Evolutionary conservation across 148 eudicot genomes (phyloP).

Genomic region (Rheum nobile): DNA sequence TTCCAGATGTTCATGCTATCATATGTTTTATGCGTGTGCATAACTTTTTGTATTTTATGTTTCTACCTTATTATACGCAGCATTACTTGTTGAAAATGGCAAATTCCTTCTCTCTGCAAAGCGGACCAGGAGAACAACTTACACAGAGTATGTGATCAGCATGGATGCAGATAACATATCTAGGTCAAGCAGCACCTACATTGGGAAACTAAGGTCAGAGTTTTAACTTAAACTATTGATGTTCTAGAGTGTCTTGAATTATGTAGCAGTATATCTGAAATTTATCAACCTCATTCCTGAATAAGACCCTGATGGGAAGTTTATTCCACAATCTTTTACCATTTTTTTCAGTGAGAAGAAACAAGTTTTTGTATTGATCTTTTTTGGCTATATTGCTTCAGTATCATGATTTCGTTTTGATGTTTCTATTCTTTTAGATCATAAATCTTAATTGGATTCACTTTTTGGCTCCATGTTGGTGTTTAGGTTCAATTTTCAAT

Average conservation of each 20-base stretch:
- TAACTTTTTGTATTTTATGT: background rate
- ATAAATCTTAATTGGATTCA: background rate
- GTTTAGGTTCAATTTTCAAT: background rate
- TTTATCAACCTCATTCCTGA: background rate
- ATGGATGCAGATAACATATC: conserved; percentile 88
- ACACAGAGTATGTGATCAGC: conserved; percentile 81
- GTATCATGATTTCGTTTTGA: background rate
- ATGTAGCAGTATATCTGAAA: background rate
- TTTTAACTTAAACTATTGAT: background rate
- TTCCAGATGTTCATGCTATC: background rate
- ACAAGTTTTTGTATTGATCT: background rate
- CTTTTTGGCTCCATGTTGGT: background rate
- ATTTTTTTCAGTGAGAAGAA: background rate
- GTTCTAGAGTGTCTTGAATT: background rate
- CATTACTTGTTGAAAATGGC: conserved; percentile 80
- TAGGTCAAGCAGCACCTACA: conserved; percentile 71
- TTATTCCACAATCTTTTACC: background rate
- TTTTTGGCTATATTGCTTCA: background rate
- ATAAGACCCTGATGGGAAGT: background rate
- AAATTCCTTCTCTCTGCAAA: conserved; percentile 93
- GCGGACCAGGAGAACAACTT: conserved; percentile 69
- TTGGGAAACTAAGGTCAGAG: conserved; percentile 69
- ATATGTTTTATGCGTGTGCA: background rate
- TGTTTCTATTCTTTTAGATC: background rate
- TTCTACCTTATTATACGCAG: conserved; percentile 15